Evolutionary conservation across 371 early-diverging fungal genomes (phyloP).

Genomic region (Mortierella polycephala): DNA sequence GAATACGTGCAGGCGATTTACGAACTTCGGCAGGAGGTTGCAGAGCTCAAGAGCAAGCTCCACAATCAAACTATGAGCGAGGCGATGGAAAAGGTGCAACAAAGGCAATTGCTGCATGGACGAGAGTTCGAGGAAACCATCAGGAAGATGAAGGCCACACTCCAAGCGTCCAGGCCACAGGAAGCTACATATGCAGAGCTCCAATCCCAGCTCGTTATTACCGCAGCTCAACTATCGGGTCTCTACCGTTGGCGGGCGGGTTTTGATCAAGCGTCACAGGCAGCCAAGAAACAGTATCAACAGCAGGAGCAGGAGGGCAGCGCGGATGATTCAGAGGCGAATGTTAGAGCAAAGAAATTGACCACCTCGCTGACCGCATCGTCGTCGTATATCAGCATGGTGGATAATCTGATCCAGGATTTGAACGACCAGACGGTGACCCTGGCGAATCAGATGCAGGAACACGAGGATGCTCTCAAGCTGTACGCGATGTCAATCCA

Average conservation of each 20-base stretch:
- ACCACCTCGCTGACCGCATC: conserved; percentile 34
- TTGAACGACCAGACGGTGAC: conserved; percentile 21
- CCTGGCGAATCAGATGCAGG: conserved; percentile 51
- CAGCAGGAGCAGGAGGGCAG: conserved; percentile 38
- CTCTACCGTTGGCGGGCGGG: conserved; percentile 37
- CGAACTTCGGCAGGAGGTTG: conserved; percentile 65
- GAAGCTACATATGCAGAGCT: conserved; percentile 48
- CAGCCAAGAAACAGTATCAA: conserved; percentile 35
- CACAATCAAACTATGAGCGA: conserved; percentile 25
- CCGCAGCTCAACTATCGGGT: conserved; percentile 27
- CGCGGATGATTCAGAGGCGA: conserved; percentile 16
- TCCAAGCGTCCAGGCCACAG: conserved; percentile 34
- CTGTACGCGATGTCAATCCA: conserved; percentile 59
- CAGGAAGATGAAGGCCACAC: conserved; percentile 38
- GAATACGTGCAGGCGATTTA: conserved; percentile 70
- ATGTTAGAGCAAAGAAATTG: conserved; percentile 30
- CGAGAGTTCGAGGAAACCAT: conserved; percentile 33
- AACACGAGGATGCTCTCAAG: conserved; percentile 59
- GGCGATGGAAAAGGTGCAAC: conserved; percentile 19
- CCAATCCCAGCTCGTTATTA: conserved; percentile 28
- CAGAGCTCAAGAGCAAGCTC: conserved; percentile 57
- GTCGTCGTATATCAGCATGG: conserved; percentile 40
- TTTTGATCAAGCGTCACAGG: conserved; percentile 34
- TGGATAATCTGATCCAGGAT: conserved; percentile 33
- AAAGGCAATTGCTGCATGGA: conserved; percentile 16